Percentiles rank a stretch among this genome's conserved stretches.
phyloP scores from a whole-genome alignment of 2,329 filamentous ascomycete genomes.

The Ceratocystis alfenasii region DNA sequence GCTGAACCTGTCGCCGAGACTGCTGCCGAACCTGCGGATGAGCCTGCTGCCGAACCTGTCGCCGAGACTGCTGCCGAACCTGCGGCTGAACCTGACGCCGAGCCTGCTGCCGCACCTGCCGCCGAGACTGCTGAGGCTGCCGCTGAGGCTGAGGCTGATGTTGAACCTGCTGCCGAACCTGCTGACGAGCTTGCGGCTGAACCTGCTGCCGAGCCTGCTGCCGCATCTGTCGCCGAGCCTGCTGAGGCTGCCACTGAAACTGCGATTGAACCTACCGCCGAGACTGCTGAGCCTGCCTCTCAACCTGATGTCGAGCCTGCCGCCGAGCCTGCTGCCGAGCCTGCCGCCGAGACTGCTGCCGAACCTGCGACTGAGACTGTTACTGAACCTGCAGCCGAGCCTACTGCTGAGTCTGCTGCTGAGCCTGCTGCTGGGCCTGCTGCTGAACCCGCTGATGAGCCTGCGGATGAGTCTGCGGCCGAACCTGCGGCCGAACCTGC shows the following conservation, averaged over 20 bases:
- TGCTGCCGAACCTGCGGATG: no score
- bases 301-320: not conserved
- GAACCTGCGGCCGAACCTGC: not conserved
- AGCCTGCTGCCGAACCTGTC: no score
- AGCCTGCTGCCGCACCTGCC: no score
- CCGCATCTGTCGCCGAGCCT: not conserved
- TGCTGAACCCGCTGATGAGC: not conserved
- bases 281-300: not conserved
- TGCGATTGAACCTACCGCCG: not conserved
- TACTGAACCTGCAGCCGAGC: no score
- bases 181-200: not conserved
- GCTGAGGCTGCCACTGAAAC: not conserved
- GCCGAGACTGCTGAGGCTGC: no score
- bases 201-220: no score
- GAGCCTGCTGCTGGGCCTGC: no score
- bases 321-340: slow-evolving; percentile 5
- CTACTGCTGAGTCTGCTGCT: no score
- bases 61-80: no score
- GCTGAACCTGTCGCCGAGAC: no score
- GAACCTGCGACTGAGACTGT: not conserved
- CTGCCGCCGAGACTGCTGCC: not conserved
- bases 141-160: no score
- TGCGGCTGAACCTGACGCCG: no score
- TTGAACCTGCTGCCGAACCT: not conserved
- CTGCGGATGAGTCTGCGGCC: not conserved